Evolutionary conservation across 2,329 filamentous ascomycete species (phyloP).

Genomic region (Lecanicillium sp.): DNA sequence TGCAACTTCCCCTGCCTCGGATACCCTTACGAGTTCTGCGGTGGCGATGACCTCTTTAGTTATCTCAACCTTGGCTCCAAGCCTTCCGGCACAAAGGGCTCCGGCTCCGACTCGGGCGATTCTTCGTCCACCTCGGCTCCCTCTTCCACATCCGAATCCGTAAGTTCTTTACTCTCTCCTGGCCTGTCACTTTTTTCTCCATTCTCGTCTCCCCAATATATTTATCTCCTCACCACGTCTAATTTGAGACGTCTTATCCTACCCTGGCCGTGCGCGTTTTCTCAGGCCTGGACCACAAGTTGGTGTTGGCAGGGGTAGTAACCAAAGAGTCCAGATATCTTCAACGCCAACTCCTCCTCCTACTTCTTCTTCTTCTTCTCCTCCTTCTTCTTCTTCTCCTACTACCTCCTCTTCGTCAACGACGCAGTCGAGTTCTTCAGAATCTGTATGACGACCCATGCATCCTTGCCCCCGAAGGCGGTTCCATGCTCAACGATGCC

Average conservation of each 20-base stretch:
- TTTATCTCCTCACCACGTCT: neutral
- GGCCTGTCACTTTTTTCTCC: slow-evolving; percentile 1
- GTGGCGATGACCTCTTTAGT: slow-evolving; percentile 54
- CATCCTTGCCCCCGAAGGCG: neutral
- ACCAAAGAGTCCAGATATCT: slow-evolving; percentile 28
- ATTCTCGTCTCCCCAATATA: slow-evolving; percentile 5
- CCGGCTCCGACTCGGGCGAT: slow-evolving; percentile 10
- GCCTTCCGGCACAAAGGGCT: slow-evolving; percentile 51
- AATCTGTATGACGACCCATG: slow-evolving; percentile 9
- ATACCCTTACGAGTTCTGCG: slow-evolving; percentile 61
- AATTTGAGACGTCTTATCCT: slow-evolving; percentile 3
- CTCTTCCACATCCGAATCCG: slow-evolving; percentile 13
- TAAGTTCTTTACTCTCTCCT: neutral
- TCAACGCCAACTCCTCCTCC: too few relatives aligned
- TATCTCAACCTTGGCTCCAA: slow-evolving; percentile 53
- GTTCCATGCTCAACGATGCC: too few relatives aligned
- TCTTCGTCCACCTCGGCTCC: slow-evolving; percentile 21
- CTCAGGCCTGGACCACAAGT: slow-evolving; percentile 10
- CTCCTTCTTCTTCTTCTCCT: slow-evolving; percentile 21
- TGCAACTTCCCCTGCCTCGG: slow-evolving; percentile 62
- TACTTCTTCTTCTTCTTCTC: slow-evolving; percentile 17
- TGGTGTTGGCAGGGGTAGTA: slow-evolving; percentile 21
- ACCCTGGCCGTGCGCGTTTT: slow-evolving; percentile 2
- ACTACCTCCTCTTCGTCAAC: slow-evolving; percentile 27
- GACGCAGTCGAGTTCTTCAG: slow-evolving; percentile 32